Base-by-base conservation (phyloP, 768 basidiomycete species). In the Pisolithus microcarpus region DNA sequence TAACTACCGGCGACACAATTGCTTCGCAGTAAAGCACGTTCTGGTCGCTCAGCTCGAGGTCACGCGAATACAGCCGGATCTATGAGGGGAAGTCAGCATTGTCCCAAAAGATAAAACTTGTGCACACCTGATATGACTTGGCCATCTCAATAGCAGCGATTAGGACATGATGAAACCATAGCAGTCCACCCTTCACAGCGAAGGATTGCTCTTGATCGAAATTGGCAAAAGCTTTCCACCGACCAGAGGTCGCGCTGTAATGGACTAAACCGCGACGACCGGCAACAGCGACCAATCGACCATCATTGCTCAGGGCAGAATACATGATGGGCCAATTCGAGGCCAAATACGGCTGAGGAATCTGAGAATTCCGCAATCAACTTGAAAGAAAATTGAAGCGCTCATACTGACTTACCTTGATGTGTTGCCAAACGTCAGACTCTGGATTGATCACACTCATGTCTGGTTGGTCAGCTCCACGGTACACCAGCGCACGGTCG, bases 391-490 rank as follows among this genome's bases (percentile, higher is more conserved):
- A 26, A 21, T 31, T 11, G 15, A 28, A 11, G 40, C 7, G n/a
- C 42, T 11, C 8, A 9, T 46, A 19, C 15, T 16, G 18, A 58
- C 57, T 46, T 56, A 80, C 91, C 79, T 94, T 95, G 66, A 97
- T 87, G 69, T 89, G 87, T 59, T 98, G 92, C 94, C 95, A 98
- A 16, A 97, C 94, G 61, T 97, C 94, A 4, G 91, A 91, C 65
- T 95, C 93, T 15, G 94, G 93, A 62, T 97, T 97, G 61, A 98
- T 96, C 51, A 99, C 85, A 62, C 91, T 95, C 85, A 96, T 87
- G 64, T 97, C 94, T 5, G 95, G 94, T 65, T 97, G 94, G 65
- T 97, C 95, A 26, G 94, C 91, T 13, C 95, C 94, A 49, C 95
- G 80, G 66, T 97, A 99, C 15, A 97, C 83, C 1, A 96, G 76